A percentile compares a stretch with the other conserved stretches of the same genome.
phyloP scores from a whole-genome alignment of 805 yeast species.

The Phaffomyces antillensis region DNA sequence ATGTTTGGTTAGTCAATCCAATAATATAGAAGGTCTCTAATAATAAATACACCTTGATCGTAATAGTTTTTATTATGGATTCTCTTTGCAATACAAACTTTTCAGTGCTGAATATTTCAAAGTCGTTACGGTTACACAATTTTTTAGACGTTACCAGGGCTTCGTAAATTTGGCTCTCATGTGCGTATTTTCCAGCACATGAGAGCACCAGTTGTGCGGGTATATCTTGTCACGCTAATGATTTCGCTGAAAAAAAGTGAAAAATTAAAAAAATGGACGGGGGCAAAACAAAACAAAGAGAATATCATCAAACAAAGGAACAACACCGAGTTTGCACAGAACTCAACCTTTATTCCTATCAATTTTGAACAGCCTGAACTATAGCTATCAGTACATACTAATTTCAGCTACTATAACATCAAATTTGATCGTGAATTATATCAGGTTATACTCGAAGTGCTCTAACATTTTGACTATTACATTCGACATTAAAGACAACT shows the following conservation, averaged over 20 bases:
- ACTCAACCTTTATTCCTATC: slow-evolving; percentile 9
- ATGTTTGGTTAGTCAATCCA: slow-evolving; percentile 38
- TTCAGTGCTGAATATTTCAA: too few species aligned
- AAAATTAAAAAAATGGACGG: slow-evolving; percentile 9
- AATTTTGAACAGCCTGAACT: slow-evolving; percentile 4
- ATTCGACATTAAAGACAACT: slow-evolving; percentile 8
- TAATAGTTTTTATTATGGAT: too few species aligned
- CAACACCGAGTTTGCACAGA: slow-evolving; percentile 9
- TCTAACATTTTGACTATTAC: background rate
- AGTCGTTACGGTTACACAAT: too few species aligned
- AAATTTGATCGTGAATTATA: slow-evolving; percentile 10
- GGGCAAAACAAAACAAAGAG: slow-evolving; percentile 13
- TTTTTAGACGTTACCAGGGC: too few species aligned
- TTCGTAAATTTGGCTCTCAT: too few species aligned
- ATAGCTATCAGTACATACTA: slow-evolving; percentile 5
- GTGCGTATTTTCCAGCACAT: slow-evolving; percentile 8
- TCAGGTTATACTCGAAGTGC: slow-evolving; percentile 6
- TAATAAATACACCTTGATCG: too few species aligned
- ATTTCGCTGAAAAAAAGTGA: slow-evolving; percentile 8
- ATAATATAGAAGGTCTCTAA: too few species aligned
- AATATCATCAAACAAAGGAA: slow-evolving; percentile 5
- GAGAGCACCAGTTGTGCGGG: background rate
- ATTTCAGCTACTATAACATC: slow-evolving; percentile 1
- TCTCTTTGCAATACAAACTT: too few species aligned
- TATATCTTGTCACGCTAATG: background rate